A percentile compares a stretch with the other conserved stretches of the same genome.
Evolutionary conservation across 2,329 filamentous ascomycete species (phyloP).

Genomic region (Trichoderma sp.): DNA sequence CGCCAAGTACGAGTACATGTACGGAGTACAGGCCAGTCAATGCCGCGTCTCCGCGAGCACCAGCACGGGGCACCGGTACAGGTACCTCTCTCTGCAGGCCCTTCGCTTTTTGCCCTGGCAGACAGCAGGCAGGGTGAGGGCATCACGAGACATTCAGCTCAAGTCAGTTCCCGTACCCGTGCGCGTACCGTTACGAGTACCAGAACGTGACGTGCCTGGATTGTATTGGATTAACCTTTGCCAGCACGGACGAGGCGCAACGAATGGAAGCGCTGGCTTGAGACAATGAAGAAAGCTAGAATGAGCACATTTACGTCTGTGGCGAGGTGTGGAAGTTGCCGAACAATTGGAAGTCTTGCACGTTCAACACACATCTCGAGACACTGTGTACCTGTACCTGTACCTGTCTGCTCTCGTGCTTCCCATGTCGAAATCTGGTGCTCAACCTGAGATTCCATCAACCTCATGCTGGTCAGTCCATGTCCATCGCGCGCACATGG

Average conservation of each 20-base stretch:
- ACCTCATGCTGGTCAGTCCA: not conserved
- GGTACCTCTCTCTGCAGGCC: not conserved
- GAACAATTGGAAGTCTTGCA: not conserved
- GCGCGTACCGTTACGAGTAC: not conserved
- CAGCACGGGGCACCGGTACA: not conserved
- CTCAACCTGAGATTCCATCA: conserved; percentile 2
- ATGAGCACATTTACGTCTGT: not conserved
- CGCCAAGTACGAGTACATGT: not conserved
- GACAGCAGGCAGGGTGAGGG: not conserved
- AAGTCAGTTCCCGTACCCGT: not conserved
- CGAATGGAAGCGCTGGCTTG: not conserved
- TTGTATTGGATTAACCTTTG: not conserved
- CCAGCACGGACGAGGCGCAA: not conserved
- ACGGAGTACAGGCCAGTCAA: not conserved
- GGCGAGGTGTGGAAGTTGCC: not conserved
- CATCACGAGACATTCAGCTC: conserved; percentile 8
- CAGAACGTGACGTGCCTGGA: not conserved
- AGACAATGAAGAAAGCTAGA: not conserved
- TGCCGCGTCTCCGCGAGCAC: not conserved
- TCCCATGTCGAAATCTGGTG: not conserved
- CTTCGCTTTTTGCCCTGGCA: not conserved
- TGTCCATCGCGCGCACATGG: not conserved
- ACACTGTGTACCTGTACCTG: not conserved
- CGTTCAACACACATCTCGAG: not conserved
- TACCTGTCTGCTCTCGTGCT: not conserved